Conservation (phyloP, 169 alveolate genomes). For the Babesia sp. region DNA sequence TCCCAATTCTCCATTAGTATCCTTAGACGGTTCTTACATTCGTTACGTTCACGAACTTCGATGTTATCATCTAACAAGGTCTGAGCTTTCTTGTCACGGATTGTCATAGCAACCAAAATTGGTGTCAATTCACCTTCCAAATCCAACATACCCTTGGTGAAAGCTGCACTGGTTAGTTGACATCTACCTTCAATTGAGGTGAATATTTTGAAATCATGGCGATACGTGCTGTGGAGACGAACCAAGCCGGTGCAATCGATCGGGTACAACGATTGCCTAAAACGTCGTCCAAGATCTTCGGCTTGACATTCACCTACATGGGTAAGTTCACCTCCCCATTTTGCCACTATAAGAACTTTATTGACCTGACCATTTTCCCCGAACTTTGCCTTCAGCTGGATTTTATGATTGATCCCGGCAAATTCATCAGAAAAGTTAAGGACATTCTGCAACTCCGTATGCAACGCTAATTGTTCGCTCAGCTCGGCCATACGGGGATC, state of each 20-base stretch:
- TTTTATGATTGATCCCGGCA: conserved; percentile 94
- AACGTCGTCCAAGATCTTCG: conserved; percentile 87
- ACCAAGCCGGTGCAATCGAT: conserved; percentile 92
- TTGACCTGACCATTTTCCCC: conserved; percentile 61
- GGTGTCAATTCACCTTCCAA: conserved; percentile 96
- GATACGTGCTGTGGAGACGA: conserved; percentile 94
- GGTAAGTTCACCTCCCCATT: conserved; percentile 99
- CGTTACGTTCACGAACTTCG: conserved; percentile 64
- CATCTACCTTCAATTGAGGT: conserved; percentile 98
- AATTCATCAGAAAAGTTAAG: conserved; percentile 91
- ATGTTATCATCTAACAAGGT: conserved; percentile 71
- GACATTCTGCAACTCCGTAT: conserved; percentile 81
- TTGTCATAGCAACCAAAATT: conserved; percentile 92
- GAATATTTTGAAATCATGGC: conserved; percentile 97
- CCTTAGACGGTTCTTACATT: conserved; percentile 62
- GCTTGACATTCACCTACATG: conserved; percentile 92
- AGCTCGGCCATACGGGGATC: conserved; percentile 53
- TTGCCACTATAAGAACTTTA: conserved; percentile 90
- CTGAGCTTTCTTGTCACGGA: conserved; percentile 76
- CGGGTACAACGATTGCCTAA: conserved; percentile 89
- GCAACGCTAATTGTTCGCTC: conserved; percentile 65
- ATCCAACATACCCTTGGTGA: conserved; percentile 95
- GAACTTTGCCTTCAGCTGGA: conserved; percentile 85
- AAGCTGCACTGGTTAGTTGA: conserved; percentile 97
- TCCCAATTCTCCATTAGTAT: conserved; percentile 54